These are phyloP conservation scores for Erigeron philadelphicus DNA, from an alignment of 140 eudicot species.

Conservation along the genomic window DNA sequence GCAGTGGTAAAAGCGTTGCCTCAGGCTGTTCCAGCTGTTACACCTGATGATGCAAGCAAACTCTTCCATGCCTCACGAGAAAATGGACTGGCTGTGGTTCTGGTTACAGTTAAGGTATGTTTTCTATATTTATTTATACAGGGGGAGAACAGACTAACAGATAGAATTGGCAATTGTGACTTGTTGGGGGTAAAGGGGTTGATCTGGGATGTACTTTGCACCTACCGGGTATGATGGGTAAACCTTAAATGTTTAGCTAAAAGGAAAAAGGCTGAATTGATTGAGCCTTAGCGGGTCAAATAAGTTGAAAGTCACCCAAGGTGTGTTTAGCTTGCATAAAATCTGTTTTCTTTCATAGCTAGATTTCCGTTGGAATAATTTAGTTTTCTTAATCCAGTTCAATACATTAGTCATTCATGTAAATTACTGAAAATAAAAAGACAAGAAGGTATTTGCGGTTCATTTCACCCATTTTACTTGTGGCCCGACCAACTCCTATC, in stretches of 20 bases:
- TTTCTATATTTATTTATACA: neutral
- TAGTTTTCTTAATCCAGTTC: neutral
- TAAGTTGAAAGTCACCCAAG: neutral
- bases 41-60: constrained; percentile 47
- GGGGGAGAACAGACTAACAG: neutral
- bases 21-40: constrained; percentile 50
- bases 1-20: constrained; percentile 45
- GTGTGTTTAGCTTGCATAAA: neutral
- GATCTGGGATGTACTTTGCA: neutral
- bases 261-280: neutral
- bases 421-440: neutral
- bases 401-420: neutral
- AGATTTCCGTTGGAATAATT: neutral
- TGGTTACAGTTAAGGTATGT: constrained; percentile 46
- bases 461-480: neutral
- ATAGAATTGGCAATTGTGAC: constrained; percentile 1
- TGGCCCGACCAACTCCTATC: neutral
- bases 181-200: neutral
- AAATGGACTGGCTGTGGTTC: constrained; percentile 45
- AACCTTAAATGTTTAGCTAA: neutral
- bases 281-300: neutral
- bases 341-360: neutral
- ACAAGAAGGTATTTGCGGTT: neutral
- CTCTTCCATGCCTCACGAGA: constrained; percentile 35
- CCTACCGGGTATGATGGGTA: neutral